These are phyloP conservation scores for Musa troglodytarum DNA, from an alignment of 176 grass and related monocot species.

Conservation along the genomic window DNA sequence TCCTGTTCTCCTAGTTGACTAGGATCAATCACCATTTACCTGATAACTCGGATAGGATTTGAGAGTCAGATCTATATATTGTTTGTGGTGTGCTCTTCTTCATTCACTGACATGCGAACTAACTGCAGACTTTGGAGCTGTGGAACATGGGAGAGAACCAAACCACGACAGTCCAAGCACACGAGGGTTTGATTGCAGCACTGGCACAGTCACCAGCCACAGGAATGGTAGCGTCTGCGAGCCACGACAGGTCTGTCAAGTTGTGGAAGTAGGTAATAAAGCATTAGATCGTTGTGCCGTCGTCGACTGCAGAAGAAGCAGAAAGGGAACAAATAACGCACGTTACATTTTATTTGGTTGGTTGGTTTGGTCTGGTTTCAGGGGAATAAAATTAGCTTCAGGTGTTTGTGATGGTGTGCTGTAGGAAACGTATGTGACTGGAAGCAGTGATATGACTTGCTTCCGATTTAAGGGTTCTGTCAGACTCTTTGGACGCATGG, in stretches of 20 bases:
- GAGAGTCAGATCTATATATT: not conserved
- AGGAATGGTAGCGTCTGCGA: conserved; percentile 89
- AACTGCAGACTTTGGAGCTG: conserved; percentile 71
- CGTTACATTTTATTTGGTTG: not conserved
- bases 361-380: not conserved
- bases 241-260: conserved; percentile 89
- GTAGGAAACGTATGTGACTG: not conserved
- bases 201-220: conserved; percentile 62
- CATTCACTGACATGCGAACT: conserved; percentile 15
- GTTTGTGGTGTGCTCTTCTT: not conserved
- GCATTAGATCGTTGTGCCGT: not conserved
- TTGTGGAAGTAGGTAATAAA: conserved; percentile 62
- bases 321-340: not conserved
- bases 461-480: not conserved
- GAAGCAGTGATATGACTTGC: not conserved
- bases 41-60: too few species aligned
- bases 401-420: not conserved
- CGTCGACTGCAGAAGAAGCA: not conserved
- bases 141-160: conserved; percentile 94
- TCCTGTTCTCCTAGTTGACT: too few species aligned
- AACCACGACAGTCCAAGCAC: conserved; percentile 65
- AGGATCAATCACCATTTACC: too few species aligned
- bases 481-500: not conserved
- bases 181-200: conserved; percentile 66
- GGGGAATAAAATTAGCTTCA: not conserved